Evolutionary conservation across 768 basidiomycete genomes (phyloP).

Genomic region (Symmetrospora coprosmae): DNA sequence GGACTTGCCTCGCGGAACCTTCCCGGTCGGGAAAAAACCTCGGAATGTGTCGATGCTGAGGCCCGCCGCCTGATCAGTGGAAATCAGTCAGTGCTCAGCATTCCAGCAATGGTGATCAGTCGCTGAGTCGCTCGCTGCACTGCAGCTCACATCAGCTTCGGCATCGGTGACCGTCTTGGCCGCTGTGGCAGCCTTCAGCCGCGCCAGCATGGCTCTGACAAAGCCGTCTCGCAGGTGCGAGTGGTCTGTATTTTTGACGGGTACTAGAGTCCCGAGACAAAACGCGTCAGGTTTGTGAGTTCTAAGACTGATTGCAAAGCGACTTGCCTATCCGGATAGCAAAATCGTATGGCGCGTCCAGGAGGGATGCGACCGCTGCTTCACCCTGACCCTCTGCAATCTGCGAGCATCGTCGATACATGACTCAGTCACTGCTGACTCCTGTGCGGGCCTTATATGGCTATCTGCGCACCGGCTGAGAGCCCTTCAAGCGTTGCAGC

Average conservation of each 20-base stretch:
- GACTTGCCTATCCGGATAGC: conserved; percentile 7
- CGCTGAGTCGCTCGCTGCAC: too few species aligned
- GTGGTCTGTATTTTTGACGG: conserved; percentile 38
- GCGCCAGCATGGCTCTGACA: conserved; percentile 37
- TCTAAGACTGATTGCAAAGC: too few species aligned
- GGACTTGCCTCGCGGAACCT: conserved; percentile 12
- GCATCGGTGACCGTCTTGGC: conserved; percentile 29
- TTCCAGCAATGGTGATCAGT: neutral
- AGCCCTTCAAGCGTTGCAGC: neutral
- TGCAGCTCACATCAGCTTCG: conserved; percentile 34
- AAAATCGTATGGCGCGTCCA: conserved; percentile 4
- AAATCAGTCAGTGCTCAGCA: neutral
- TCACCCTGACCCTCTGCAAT: neutral
- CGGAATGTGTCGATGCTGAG: neutral
- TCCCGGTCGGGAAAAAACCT: conserved; percentile 19
- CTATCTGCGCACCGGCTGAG: conserved; percentile 35
- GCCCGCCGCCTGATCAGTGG: neutral
- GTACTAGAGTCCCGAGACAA: conserved; percentile 33
- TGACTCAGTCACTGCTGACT: too few species aligned
- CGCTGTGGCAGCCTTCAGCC: conserved; percentile 36
- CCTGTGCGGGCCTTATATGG: too few species aligned
- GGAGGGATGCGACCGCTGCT: neutral
- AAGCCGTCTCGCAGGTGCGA: conserved; percentile 40
- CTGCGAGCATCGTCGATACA: too few species aligned
- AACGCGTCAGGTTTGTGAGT: too few species aligned